These are phyloP conservation scores for Backusella liffmaniae DNA, from an alignment of 192 early-diverging fungal genomes.

Conservation along the genomic window DNA sequence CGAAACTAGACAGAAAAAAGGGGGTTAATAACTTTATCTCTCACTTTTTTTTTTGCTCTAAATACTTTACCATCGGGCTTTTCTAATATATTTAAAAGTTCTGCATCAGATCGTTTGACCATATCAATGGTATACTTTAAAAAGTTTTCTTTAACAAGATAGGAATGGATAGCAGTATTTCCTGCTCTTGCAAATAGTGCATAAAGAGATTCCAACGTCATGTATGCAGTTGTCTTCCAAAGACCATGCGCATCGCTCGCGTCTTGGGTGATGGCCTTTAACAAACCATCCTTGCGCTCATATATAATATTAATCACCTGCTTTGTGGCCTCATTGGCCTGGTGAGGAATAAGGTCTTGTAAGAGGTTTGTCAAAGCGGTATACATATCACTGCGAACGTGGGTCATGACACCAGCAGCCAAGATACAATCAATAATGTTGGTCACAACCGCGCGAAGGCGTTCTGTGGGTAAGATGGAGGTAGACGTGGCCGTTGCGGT, in stretches of 20 bases:
- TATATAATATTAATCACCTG: neutral
- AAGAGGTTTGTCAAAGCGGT: slow-evolving; percentile 71
- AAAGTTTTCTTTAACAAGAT: slow-evolving; percentile 53
- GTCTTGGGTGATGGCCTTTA: slow-evolving; percentile 76
- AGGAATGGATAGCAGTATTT: slow-evolving; percentile 2
- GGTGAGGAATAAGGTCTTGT: slow-evolving; percentile 47
- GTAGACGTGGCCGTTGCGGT: neutral
- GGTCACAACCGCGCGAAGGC: slow-evolving; percentile 31
- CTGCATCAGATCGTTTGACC: slow-evolving; percentile 61
- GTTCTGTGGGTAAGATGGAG: slow-evolving; percentile 23
- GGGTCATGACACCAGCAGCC: neutral
- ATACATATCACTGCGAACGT: slow-evolving; percentile 76
- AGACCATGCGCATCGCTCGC: slow-evolving; percentile 78
- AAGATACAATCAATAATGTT: slow-evolving; percentile 28
- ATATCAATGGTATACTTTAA: slow-evolving; percentile 56
- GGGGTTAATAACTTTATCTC: neutral
- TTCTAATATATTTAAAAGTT: slow-evolving; percentile 49
- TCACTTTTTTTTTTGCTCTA: neutral
- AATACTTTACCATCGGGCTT: slow-evolving; percentile 37
- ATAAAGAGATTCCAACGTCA: slow-evolving; percentile 66
- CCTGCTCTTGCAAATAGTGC: neutral
- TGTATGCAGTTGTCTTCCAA: slow-evolving; percentile 86
- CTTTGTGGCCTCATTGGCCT: neutral
- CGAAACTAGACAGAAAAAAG: slow-evolving; percentile 29
- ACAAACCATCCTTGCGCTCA: neutral